Conservation (phyloP, 1,284 basidiomycete species). For the Entoloma clypeatum region DNA sequence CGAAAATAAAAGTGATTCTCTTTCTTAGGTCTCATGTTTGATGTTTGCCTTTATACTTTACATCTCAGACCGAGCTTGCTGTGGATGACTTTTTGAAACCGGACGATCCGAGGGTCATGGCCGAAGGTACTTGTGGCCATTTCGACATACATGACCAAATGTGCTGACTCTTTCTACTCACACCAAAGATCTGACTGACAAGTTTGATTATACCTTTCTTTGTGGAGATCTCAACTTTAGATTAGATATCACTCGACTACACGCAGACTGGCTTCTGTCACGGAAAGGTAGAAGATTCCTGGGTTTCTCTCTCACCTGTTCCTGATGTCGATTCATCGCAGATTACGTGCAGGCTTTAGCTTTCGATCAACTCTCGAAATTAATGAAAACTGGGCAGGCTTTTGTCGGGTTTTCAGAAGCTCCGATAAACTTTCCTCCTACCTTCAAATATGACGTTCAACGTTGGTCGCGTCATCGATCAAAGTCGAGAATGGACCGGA, state of each 20-base stretch:
- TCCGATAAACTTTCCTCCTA: slow-evolving; percentile 71
- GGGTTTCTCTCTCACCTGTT: neutral
- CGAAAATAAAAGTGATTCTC: slow-evolving; percentile 65
- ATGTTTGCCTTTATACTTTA: neutral
- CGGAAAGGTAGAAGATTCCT: slow-evolving; percentile 40
- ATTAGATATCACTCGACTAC: slow-evolving; percentile 66
- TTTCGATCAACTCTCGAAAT: slow-evolving; percentile 75
- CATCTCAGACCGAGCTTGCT: slow-evolving; percentile 51
- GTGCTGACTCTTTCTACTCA: slow-evolving; percentile 9
- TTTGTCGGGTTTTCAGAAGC: slow-evolving; percentile 73
- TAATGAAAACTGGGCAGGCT: slow-evolving; percentile 60
- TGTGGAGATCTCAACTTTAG: slow-evolving; percentile 82
- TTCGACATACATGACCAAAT: slow-evolving; percentile 13
- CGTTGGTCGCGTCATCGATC: slow-evolving; percentile 49
- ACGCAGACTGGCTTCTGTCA: slow-evolving; percentile 70
- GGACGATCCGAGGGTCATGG: slow-evolving; percentile 58
- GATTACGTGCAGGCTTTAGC: slow-evolving; percentile 70
- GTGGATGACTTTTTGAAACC: slow-evolving; percentile 64
- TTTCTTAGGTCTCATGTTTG: neutral
- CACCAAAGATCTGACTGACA: slow-evolving; percentile 70
- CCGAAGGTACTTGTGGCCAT: slow-evolving; percentile 50
- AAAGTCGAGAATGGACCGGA: slow-evolving; percentile 29
- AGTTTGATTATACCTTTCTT: slow-evolving; percentile 80
- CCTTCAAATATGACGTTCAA: slow-evolving; percentile 81
- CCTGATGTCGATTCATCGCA: slow-evolving; percentile 22